Evolutionary conservation across 164 flowering plant genomes (phyloP), one percentile per base, ranked within the genome.

Genomic region (Malania oleifera): DNA sequence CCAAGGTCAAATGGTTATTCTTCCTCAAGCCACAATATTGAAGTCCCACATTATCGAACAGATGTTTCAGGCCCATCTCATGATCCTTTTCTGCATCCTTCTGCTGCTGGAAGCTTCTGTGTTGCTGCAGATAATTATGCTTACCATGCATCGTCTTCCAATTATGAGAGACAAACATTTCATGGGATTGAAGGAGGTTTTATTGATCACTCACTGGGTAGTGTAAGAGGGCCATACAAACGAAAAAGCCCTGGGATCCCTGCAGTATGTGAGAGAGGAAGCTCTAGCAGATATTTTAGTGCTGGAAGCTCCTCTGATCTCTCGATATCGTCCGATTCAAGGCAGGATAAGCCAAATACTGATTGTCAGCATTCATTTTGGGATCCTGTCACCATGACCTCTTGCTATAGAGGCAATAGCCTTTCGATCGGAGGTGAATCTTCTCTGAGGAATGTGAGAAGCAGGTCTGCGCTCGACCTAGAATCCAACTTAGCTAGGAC

Each of bases 381-480:
- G 81, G 85, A 80, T 47, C 64, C 54, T 14, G 15, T 49, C 45
- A 39, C 63, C 29, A 34, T 44, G 40, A 20, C 47, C 49, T 66
- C 75, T 7, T 19, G 54, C 53, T 77, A 71, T 38, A 63, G 75
- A 68, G 69, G 76, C 25, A 69, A 67, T 67, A 65, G 64, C 43
- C 73, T 73, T 45, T 68, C 78, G 37, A 62, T 74, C 18, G 73
- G 75, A 38, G 75, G 68, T 61, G 90, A 80, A 57, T 59, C 70
- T 58, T 73, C 79, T 53, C 54, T 47, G 22, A 75, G 91, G 74
- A 87, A 85, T 78, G 91, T 87, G 59, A 76, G 95, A 71, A 79
- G 86, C 57, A 77, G 84, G 49, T 48, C 80, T 54, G 59, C 76
- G 31, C 61, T 68, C 59, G 82, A 79, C 58, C 52, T 76, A 62